Percentiles rank a stretch among this genome's conserved stretches.
Conservation (phyloP, 1,284 basidiomycete genomes). For the Kwoniella shivajii region DNA sequence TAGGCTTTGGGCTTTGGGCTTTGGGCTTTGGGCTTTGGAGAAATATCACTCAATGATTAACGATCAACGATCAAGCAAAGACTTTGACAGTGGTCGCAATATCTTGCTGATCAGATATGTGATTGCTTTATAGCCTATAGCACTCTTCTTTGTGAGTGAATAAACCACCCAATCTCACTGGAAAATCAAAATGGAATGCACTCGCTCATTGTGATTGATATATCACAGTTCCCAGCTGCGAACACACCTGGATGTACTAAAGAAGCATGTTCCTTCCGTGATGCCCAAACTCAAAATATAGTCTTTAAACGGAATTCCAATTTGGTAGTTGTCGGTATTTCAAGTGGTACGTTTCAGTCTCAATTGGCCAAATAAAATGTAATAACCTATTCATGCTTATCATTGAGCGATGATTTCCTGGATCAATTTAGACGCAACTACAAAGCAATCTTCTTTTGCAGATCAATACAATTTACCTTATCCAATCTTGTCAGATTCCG, state of each 20-base stretch:
- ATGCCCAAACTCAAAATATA: constrained; percentile 68
- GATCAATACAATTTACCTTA: constrained; percentile 72
- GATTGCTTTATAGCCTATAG: constrained; percentile 56
- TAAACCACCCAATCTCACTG: not conserved
- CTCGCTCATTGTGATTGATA: not conserved
- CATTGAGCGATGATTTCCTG: not conserved
- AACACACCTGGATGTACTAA: constrained; percentile 70
- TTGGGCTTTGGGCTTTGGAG: not conserved
- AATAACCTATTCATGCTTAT: not conserved
- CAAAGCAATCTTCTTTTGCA: constrained; percentile 70
- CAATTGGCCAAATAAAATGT: not conserved
- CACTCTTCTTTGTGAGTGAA: constrained; percentile 68
- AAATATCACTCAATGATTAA: too few relatives aligned
- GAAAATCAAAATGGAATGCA: too few relatives aligned
- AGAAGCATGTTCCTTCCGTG: constrained; percentile 75
- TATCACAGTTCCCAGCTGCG: constrained; percentile 54
- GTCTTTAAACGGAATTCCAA: constrained; percentile 65
- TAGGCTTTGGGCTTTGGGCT: not conserved
- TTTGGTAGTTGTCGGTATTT: constrained; percentile 69
- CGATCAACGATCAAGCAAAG: not conserved
- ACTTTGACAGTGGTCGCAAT: too few relatives aligned
- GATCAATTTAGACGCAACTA: constrained; percentile 60
- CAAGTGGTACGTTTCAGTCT: constrained; percentile 41
- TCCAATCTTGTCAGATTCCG: constrained; percentile 70
- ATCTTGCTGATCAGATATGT: too few relatives aligned